Conservation (phyloP, 2,329 filamentous ascomycete species). For the Phaeoacremonium minimum region DNA sequence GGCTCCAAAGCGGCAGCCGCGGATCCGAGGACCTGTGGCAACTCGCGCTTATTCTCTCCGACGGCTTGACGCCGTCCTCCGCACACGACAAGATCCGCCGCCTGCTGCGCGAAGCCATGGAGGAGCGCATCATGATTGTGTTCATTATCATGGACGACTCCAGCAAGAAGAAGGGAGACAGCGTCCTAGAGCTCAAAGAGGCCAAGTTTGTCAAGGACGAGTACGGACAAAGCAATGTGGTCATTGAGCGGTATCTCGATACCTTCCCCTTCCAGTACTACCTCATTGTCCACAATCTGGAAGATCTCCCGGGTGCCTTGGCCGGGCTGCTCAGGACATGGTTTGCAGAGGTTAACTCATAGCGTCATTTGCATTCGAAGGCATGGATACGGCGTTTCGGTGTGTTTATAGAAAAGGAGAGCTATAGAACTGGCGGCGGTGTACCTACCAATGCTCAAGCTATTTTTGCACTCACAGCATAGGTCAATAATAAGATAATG, state of each 20-base stretch:
- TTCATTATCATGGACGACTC: slow-evolving; percentile 89
- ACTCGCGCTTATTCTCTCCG: slow-evolving; percentile 85
- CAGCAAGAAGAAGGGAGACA: slow-evolving; percentile 43
- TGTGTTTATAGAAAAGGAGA: no score
- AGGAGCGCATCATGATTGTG: slow-evolving; percentile 95
- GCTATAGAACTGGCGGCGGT: no score
- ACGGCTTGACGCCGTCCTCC: slow-evolving; percentile 79
- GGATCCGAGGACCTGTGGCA: slow-evolving; percentile 80
- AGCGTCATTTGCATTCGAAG: slow-evolving; percentile 1
- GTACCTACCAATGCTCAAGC: no score
- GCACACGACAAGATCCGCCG: slow-evolving; percentile 80
- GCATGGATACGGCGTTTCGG: neutral
- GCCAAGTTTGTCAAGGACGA: slow-evolving; percentile 73
- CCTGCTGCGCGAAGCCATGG: slow-evolving; percentile 80
- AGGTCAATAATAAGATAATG: no score
- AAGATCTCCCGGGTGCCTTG: slow-evolving; percentile 84
- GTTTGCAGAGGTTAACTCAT: slow-evolving; percentile 70
- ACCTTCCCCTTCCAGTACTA: slow-evolving; percentile 97
- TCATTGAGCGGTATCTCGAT: slow-evolving; percentile 88
- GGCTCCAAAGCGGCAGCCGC: slow-evolving; percentile 43
- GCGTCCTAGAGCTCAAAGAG: slow-evolving; percentile 84
- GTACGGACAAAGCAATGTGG: slow-evolving; percentile 59
- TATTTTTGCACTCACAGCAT: no score
- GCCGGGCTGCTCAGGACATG: slow-evolving; percentile 88
- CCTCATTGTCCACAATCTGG: slow-evolving; percentile 85